Evolutionary conservation across 139 green algal genomes (phyloP), one percentile per base, ranked within the genome.

Genomic region (Gonium pectorale): DNA sequence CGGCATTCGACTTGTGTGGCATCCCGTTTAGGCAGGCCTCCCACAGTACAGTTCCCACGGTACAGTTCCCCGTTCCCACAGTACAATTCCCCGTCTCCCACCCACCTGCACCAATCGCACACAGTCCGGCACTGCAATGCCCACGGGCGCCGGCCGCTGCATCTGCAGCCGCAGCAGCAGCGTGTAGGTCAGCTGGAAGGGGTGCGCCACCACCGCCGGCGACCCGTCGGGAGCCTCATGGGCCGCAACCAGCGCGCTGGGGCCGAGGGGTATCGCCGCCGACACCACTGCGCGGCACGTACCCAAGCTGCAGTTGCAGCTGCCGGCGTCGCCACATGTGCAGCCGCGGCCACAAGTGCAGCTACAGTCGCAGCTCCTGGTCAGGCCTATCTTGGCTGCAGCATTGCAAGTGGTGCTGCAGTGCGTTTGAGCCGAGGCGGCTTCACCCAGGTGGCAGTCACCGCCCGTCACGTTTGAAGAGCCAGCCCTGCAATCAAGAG

Each of bases 131-230:
- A 79, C 70, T 21, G 70, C 31, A 8, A 79, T 66, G 44, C 70
- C 70, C 2, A 0, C 37, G 2, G 60, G 31, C 49, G 13, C 1
- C 8, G 49, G 46, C n/a, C 33, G 46, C 70, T 64, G 49, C 72
- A 80, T 46, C 33, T 67, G 72, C 26, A 80, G 35, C 33, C 72
- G 72, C 51, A 80, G 54, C 33, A 80, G 33, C 51, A 80, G 51
- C 21, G 35, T 80, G 72, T 67, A 80, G 9, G 72, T 52, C 72
- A 80, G 51, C 37, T 67, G 33, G 33, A 80, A 80, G 0, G 72
- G 72, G 5, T 35, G 72, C 46, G 72, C 72, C 19, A 80, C 49
- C 22, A 80, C 40, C 40, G n/a, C n/a, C n/a, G n/a, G n/a, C n/a
- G 67, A 74, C 40, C 67, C 67, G 37, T 40, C 67, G 4, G 67